Evolutionary conservation across 768 basidiomycete genomes (phyloP), one percentile per base, ranked within the genome.

Genomic region (Boletus reticuloceps): DNA sequence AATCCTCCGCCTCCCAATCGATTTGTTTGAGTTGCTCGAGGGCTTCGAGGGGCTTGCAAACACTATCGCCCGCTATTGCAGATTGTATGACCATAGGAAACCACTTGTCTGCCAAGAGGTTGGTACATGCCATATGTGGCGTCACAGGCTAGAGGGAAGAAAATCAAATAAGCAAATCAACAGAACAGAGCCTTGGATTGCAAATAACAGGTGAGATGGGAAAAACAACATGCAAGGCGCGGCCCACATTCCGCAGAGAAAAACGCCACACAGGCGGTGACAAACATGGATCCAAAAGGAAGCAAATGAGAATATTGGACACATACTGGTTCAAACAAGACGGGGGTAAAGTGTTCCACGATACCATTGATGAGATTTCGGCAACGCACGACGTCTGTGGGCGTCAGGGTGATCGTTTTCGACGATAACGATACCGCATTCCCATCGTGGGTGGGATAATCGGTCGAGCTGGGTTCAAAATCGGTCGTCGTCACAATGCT

Each of bases 61-160:
- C 81, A 8, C 86, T 85, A 53, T 80, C 79, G 52, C 77, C 73
- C 17, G 76, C 78, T 22, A 91, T 74, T 1, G 86, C 86, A 12
- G 84, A 85, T 47, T 81, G 74, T 38, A 87, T 84, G n/a, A 91
- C 86, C 38, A 82, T 73, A 22, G 75, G 56, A 80, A 89, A 86
- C 89, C 89, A 91, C 49, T 71, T 75, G 48, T 85, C 85, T 1
- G 88, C 89, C 51, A 91, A 77, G 0, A 81, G 71, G 64, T 89
- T 82, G 5, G 88, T 89, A 69, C 89, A 91, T 5, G 72, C 71
- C 86, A 89, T 89, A 64, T 90, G 89, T 2, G 75, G 72, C n/a
- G 84, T 83, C 7, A 82, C 77, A 6, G 85, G 68, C 70, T 69
- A 55, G 7, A 29, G 29, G 29, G 29, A 29, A 29, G 19, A 43